Percentiles rank a stretch among this genome's conserved stretches.
Conservation (phyloP, 805 yeast species). For the Cyberlindnera mississippiensis region DNA sequence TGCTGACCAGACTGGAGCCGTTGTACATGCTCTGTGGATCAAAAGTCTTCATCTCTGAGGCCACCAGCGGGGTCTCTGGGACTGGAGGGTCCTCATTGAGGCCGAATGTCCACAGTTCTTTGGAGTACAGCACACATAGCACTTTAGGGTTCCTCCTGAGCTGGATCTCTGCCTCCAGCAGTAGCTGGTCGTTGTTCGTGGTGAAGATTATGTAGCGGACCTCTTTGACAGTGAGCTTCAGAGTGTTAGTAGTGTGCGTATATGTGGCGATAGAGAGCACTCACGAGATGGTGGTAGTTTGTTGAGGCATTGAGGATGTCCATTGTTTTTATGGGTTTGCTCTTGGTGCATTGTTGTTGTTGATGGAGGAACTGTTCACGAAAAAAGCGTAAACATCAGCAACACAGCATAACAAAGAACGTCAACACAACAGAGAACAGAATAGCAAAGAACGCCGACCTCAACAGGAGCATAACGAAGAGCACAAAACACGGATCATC, state of each 20-base stretch:
- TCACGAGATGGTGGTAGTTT: slow-evolving; percentile 23
- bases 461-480: too few species aligned
- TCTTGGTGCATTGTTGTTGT: too few species aligned
- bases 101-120: slow-evolving; percentile 43
- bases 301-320: slow-evolving; percentile 19
- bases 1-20: slow-evolving; percentile 24
- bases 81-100: slow-evolving; percentile 32
- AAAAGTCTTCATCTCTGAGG: slow-evolving; percentile 15
- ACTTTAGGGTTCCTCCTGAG: slow-evolving; percentile 34
- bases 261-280: slow-evolving; percentile 4
- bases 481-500: too few species aligned
- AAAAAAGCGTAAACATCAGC: too few species aligned
- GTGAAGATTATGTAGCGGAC: slow-evolving; percentile 20
- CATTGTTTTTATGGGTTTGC: not conserved
- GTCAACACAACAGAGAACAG: too few species aligned
- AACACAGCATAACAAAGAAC: too few species aligned
- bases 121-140: slow-evolving; percentile 36
- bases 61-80: slow-evolving; percentile 27
- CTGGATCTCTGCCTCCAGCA: slow-evolving; percentile 38
- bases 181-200: slow-evolving; percentile 31
- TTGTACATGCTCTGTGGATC: slow-evolving; percentile 19
- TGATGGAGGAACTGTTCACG: too few species aligned
- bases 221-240: too few species aligned
- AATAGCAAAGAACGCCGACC: too few species aligned
- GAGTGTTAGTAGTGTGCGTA: slow-evolving; percentile 1